Percentiles rank a stretch among this genome's conserved stretches.
Conservation (phyloP, 2,329 filamentous ascomycete genomes). For the Neofusicoccum cordaticola region DNA sequence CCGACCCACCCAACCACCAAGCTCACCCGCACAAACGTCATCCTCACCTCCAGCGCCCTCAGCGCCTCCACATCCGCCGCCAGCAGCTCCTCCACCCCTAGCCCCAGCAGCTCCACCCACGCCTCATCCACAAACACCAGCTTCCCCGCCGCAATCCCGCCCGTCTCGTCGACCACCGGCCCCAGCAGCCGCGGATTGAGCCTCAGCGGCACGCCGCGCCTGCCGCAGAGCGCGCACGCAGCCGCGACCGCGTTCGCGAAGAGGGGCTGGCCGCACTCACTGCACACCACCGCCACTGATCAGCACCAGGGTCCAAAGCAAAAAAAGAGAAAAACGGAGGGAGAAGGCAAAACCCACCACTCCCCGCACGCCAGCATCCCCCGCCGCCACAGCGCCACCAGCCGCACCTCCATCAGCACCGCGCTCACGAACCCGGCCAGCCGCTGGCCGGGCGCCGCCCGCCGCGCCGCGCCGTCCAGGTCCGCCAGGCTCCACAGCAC, state of each 20-base stretch:
- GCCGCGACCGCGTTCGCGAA: constrained; percentile 47
- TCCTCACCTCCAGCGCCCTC: constrained; percentile 50
- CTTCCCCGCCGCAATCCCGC: constrained; percentile 50
- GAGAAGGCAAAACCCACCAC: constrained; percentile 26
- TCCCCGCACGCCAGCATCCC: constrained; percentile 47
- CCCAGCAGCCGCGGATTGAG: constrained; percentile 46
- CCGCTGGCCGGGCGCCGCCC: constrained; percentile 27
- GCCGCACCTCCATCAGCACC: constrained; percentile 42
- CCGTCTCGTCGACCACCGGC: constrained; percentile 55
- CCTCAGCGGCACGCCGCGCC: constrained; percentile 24
- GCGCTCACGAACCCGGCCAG: constrained; percentile 46
- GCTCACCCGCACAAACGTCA: no score
- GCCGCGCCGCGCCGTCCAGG: constrained; percentile 40
- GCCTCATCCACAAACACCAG: constrained; percentile 53
- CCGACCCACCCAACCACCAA: no score
- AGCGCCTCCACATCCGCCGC: constrained; percentile 38
- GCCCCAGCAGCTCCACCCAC: constrained; percentile 52
- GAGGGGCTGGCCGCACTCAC: constrained; percentile 51
- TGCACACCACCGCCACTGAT: no score
- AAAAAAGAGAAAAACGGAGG: neutral
- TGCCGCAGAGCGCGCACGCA: neutral
- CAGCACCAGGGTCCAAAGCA: neutral
- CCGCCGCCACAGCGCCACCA: constrained; percentile 40
- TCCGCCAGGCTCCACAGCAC: constrained; percentile 45
- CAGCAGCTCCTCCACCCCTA: constrained; percentile 45